A percentile compares a stretch with the other conserved stretches of the same genome.
Evolutionary conservation across 2,329 filamentous ascomycete genomes (phyloP).

Genomic region (Cladosporium sp.): DNA sequence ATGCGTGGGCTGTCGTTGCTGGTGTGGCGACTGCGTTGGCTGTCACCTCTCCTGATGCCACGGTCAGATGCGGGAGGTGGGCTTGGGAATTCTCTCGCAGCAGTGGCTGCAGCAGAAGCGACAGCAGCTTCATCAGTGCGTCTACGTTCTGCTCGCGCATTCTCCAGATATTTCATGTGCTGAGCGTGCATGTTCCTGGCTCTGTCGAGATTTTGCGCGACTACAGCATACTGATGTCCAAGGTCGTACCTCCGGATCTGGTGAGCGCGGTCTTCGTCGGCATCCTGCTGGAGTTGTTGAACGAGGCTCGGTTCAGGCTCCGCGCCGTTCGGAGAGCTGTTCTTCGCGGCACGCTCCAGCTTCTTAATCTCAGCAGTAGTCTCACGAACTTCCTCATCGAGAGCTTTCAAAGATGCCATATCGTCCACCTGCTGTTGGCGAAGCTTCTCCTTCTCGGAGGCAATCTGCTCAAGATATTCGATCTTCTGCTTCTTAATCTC

Average conservation of each 20-base stretch:
- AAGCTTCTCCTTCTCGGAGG: conserved; percentile 36
- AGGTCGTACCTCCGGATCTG: conserved; percentile 28
- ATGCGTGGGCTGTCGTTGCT: conserved; percentile 25
- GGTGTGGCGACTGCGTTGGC: conserved; percentile 32
- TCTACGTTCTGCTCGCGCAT: conserved; percentile 22
- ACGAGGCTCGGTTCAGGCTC: conserved; percentile 27
- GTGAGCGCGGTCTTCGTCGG: conserved; percentile 37
- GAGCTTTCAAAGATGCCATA: conserved; percentile 46
- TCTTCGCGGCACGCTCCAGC: conserved; percentile 59
- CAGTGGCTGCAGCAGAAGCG: conserved; percentile 20
- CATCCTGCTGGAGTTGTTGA: conserved; percentile 30
- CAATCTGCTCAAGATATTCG: conserved; percentile 30
- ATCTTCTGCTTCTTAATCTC: conserved; percentile 37
- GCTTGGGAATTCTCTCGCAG: conserved; percentile 19
- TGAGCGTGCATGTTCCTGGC: conserved; percentile 42
- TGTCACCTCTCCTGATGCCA: conserved; percentile 30
- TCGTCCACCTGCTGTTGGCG: conserved; percentile 33
- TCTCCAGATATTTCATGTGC: conserved; percentile 23
- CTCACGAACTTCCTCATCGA: conserved; percentile 69
- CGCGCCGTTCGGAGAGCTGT: conserved; percentile 39
- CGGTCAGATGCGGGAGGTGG: conserved; percentile 21
- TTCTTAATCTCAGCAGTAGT: conserved; percentile 66
- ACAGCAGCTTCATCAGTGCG: conserved; percentile 26
- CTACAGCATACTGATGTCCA: conserved; percentile 27
- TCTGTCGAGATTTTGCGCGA: conserved; percentile 27